These are phyloP conservation scores for Tephrocybe sp. DNA, from an alignment of 768 basidiomycete genomes.

Conservation along the genomic window DNA sequence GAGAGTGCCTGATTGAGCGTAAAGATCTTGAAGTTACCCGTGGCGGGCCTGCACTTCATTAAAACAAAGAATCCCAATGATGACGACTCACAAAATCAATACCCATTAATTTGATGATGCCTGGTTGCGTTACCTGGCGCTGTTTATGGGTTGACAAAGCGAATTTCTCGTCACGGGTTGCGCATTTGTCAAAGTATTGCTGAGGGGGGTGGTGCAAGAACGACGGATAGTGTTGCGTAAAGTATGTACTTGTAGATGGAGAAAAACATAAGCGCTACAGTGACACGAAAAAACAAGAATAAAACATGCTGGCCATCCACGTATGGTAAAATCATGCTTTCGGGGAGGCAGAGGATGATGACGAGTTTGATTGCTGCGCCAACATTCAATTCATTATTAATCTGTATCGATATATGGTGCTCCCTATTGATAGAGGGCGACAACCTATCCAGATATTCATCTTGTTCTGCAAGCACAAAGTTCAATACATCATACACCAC, in stretches of 20 bases:
- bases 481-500: too few species aligned
- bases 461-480: constrained; percentile 82
- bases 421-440: constrained; percentile 88
- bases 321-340: constrained; percentile 9
- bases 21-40: too few species aligned
- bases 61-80: too few species aligned
- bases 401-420: constrained; percentile 86
- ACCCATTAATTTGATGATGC: too few species aligned
- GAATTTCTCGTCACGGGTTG: too few species aligned
- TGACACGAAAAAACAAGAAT: constrained; percentile 1
- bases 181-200: too few species aligned
- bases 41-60: too few species aligned
- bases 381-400: constrained; percentile 80
- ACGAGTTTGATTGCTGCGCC: constrained; percentile 34
- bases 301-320: constrained; percentile 4
- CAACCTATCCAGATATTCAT: constrained; percentile 77
- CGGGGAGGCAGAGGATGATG: constrained; percentile 10
- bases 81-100: too few species aligned
- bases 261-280: constrained; percentile 10
- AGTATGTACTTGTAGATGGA: background rate
- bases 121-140: too few species aligned
- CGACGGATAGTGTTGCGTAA: background rate
- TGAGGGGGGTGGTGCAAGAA: background rate
- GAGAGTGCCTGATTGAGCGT: too few species aligned
- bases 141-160: too few species aligned